Percentiles rank a stretch among this genome's conserved stretches.
Evolutionary conservation across 306 rosid genomes (phyloP).

Genomic region (Pyrus betulifolia): DNA sequence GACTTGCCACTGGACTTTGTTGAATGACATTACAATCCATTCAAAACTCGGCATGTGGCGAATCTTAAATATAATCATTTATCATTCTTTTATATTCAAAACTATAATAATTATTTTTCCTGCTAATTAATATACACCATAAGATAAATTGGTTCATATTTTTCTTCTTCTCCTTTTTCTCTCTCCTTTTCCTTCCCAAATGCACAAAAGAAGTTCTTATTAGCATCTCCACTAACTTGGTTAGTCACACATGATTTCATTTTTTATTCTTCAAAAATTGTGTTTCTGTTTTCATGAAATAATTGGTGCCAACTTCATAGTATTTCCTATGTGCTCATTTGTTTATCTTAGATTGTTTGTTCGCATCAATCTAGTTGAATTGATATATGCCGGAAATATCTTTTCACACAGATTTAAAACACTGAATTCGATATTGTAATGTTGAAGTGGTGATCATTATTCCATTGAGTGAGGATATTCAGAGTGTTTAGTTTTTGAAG

Average conservation of each 20-base stretch:
- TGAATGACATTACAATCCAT: too few species aligned
- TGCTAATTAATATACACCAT: too few species aligned
- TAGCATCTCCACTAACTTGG: slow-evolving; percentile 32
- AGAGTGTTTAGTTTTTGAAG: not conserved
- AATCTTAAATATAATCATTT: too few species aligned
- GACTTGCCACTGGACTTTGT: too few species aligned
- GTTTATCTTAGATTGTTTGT: not conserved
- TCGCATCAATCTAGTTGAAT: not conserved
- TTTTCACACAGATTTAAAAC: not conserved
- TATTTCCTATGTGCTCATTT: not conserved
- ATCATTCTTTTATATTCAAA: too few species aligned
- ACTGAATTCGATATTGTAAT: not conserved
- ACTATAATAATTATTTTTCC: too few species aligned
- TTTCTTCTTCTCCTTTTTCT: too few species aligned
- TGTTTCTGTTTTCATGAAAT: slow-evolving; percentile 1
- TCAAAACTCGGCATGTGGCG: too few species aligned
- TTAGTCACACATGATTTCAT: slow-evolving; percentile 16
- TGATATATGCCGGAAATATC: not conserved
- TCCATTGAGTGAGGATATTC: not conserved
- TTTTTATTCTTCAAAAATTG: not conserved
- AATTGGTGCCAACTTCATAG: not conserved
- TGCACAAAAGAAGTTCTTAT: slow-evolving; percentile 13
- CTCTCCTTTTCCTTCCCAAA: not conserved
- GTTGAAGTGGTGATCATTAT: not conserved
- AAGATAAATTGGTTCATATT: too few species aligned